phyloP scores from a whole-genome alignment of 345 rosid species.

The Noccaea caerulescens region DNA sequence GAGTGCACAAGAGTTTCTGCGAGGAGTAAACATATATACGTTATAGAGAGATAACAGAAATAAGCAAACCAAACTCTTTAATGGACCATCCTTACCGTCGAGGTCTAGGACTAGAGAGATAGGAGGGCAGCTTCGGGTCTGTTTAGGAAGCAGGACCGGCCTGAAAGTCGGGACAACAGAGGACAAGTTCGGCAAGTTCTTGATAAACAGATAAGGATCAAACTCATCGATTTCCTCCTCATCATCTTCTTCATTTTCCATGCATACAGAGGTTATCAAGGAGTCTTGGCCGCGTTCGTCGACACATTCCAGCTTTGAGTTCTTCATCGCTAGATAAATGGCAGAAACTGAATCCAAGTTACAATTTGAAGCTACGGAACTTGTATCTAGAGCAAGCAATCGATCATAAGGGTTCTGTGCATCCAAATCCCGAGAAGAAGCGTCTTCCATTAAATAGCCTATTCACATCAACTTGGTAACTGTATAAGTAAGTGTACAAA shows the following conservation, averaged over 20 bases:
- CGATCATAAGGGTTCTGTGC: constrained; percentile 44
- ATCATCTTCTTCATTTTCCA: constrained; percentile 74
- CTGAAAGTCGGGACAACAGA: constrained; percentile 90
- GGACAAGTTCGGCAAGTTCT: constrained; percentile 86
- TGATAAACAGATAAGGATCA: constrained; percentile 90
- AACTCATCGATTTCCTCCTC: constrained; percentile 91
- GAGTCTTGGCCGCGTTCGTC: constrained; percentile 89
- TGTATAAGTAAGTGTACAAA: constrained; percentile 15
- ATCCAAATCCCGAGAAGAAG: constrained; percentile 46
- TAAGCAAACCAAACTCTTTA: neutral
- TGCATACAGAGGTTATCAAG: constrained; percentile 57
- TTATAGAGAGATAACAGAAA: neutral
- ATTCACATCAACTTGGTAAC: constrained; percentile 31
- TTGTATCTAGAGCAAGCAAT: constrained; percentile 50
- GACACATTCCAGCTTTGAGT: constrained; percentile 87
- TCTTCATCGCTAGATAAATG: constrained; percentile 95
- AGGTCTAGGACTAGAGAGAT: constrained; percentile 93
- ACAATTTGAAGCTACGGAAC: constrained; percentile 45
- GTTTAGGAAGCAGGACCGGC: constrained; percentile 82
- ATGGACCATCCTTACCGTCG: constrained; percentile 69
- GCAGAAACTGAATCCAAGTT: constrained; percentile 78
- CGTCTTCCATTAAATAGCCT: constrained; percentile 43
- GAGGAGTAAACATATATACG: constrained; percentile 3
- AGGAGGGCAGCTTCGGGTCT: constrained; percentile 96
- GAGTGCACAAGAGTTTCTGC: constrained; percentile 99